Conservation (phyloP, 345 rosid species). For the Corymbia maculata region DNA sequence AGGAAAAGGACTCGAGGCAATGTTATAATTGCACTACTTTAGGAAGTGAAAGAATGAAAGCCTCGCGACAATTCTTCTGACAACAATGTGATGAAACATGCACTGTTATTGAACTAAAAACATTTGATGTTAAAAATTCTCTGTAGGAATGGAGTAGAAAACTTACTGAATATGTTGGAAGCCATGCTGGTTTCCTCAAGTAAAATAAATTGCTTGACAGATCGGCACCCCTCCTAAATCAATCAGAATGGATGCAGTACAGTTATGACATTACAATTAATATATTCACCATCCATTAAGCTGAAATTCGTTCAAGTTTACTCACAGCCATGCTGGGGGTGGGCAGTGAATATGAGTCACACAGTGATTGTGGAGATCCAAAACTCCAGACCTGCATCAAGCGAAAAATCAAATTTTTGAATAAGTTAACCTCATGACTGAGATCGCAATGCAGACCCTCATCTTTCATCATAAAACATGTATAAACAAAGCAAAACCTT, state of each 20-base stretch:
- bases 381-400: slow-evolving; percentile 78
- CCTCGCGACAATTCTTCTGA: background rate
- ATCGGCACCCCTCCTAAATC: slow-evolving; percentile 41
- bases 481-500: background rate
- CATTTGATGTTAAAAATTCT: background rate
- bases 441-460: background rate
- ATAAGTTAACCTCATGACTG: background rate
- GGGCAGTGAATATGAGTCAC: slow-evolving; percentile 97
- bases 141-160: background rate
- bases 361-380: slow-evolving; percentile 47
- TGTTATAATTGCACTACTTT: background rate
- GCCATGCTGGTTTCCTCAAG: slow-evolving; percentile 82
- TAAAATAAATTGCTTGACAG: slow-evolving; percentile 22
- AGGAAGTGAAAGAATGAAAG: background rate
- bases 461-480: too few species aligned
- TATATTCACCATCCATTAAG: background rate
- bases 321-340: slow-evolving; percentile 97
- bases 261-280: background rate
- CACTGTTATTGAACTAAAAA: background rate
- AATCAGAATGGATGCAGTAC: background rate
- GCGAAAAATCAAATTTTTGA: background rate
- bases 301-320: slow-evolving; percentile 3
- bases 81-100: background rate
- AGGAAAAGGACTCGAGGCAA: background rate
- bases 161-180: slow-evolving; percentile 73